These are phyloP conservation scores for Elsinoe ampelina DNA, from an alignment of 2,329 filamentous ascomycete genomes.

Conservation along the genomic window DNA sequence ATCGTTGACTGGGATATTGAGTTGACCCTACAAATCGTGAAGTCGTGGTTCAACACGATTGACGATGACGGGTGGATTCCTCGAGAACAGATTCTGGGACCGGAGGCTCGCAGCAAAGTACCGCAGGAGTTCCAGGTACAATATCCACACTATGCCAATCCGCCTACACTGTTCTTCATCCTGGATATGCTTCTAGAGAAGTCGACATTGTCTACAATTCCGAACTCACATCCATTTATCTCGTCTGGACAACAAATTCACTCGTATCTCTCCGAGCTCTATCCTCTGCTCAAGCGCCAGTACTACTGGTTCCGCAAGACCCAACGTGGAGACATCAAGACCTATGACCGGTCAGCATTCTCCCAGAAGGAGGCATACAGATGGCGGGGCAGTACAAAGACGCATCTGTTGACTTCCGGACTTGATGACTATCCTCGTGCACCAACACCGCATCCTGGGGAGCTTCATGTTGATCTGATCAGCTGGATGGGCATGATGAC, in stretches of 20 bases:
- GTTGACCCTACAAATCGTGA: constrained; percentile 74
- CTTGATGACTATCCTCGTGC: constrained; percentile 93
- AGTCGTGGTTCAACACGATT: constrained; percentile 93
- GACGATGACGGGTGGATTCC: constrained; percentile 97
- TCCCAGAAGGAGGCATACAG: constrained; percentile 88
- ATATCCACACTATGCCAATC: constrained; percentile 96
- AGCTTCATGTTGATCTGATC: constrained; percentile 89
- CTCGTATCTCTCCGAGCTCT: constrained; percentile 66
- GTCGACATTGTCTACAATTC: constrained; percentile 42
- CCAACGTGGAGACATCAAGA: constrained; percentile 79
- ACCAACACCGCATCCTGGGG: constrained; percentile 87
- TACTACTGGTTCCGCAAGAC: constrained; percentile 94
- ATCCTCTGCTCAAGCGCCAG: constrained; percentile 78
- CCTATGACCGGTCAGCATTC: constrained; percentile 81
- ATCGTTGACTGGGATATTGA: constrained; percentile 93
- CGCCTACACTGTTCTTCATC: constrained; percentile 85
- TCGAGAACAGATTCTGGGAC: constrained; percentile 86
- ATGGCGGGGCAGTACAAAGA: constrained; percentile 81
- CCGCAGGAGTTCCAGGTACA: constrained; percentile 87
- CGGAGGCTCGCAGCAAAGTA: constrained; percentile 89
- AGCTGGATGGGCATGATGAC: constrained; percentile 98
- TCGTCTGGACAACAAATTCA: constrained; percentile 59
- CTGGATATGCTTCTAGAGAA: constrained; percentile 77
- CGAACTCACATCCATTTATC: constrained; percentile 16
- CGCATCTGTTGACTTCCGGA: constrained; percentile 84